Conservation (phyloP, 2,329 filamentous ascomycete species). For the Penicillium occitanis region DNA sequence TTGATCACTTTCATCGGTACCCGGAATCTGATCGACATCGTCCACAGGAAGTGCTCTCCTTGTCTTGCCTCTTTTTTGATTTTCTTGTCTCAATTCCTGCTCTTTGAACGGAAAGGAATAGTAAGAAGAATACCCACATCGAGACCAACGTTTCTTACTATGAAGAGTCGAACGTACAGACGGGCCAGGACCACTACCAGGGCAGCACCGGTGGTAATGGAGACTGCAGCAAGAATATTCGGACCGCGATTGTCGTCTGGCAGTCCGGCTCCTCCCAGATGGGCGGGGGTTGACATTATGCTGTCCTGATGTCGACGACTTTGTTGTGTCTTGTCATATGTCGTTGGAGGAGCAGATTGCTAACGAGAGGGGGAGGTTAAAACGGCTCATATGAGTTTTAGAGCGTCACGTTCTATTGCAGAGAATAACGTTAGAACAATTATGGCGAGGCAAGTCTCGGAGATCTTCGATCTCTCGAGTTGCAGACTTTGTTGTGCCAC, state of each 20-base stretch:
- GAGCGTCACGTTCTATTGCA: not conserved
- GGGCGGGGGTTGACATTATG: not conserved
- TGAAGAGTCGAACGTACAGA: slow-evolving; percentile 28
- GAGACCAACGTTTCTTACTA: slow-evolving; percentile 26
- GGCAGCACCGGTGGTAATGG: not conserved
- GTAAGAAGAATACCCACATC: slow-evolving; percentile 21
- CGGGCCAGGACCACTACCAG: slow-evolving; percentile 22
- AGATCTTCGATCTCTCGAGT: not conserved
- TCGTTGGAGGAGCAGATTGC: not conserved
- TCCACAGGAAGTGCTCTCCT: not conserved
- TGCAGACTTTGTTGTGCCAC: not conserved
- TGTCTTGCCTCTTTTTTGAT: not conserved
- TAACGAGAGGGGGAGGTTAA: not conserved
- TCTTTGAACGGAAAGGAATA: not conserved
- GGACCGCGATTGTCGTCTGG: slow-evolving; percentile 3
- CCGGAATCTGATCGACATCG: not conserved
- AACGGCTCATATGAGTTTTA: not conserved
- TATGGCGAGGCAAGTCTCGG: not conserved
- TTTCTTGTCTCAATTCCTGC: not conserved
- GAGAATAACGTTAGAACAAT: not conserved
- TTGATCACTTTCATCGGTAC: not conserved
- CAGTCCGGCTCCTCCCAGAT: not conserved
- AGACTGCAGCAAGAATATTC: not conserved
- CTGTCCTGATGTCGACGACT: not conserved
- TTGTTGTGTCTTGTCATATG: not conserved